phyloP scores from a whole-genome alignment of 2,329 filamentous ascomycete genomes.

The Epichloe glyceriae region DNA sequence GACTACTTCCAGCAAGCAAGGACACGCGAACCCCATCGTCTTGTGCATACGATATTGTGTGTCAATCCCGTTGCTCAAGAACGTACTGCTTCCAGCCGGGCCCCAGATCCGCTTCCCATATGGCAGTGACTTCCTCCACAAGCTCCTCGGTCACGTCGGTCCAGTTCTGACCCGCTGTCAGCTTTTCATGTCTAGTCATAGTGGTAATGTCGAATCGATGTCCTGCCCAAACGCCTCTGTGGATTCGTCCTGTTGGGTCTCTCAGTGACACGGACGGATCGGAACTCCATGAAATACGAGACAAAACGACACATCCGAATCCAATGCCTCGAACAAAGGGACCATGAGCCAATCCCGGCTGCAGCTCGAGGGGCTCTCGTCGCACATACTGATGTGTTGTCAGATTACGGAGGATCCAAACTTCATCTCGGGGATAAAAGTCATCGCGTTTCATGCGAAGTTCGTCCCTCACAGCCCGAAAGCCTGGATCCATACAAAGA shows the following conservation, averaged over 20 bases:
- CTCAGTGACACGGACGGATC: neutral
- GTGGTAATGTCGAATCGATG: constrained; percentile 1
- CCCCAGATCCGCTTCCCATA: neutral
- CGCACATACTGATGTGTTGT: constrained; percentile 1
- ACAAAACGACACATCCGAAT: neutral
- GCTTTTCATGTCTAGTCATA: neutral
- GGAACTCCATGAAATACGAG: neutral
- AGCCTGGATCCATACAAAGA: too few species aligned
- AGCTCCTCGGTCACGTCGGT: neutral
- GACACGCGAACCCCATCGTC: too few species aligned
- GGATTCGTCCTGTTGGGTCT: neutral
- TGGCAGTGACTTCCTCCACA: neutral
- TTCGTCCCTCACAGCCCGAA: neutral
- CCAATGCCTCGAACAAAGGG: neutral
- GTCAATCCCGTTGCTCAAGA: neutral
- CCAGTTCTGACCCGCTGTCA: neutral
- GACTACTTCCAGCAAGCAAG: too few species aligned
- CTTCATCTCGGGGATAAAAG: neutral
- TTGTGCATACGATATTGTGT: too few species aligned
- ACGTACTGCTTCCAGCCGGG: neutral
- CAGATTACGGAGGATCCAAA: constrained; percentile 1
- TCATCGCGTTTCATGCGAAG: neutral
- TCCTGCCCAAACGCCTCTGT: neutral
- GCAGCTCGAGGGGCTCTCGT: neutral
- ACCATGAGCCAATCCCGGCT: neutral